Evolutionary conservation across 75 land plant species (phyloP).

Genomic region (Selaginella tamariscina): DNA sequence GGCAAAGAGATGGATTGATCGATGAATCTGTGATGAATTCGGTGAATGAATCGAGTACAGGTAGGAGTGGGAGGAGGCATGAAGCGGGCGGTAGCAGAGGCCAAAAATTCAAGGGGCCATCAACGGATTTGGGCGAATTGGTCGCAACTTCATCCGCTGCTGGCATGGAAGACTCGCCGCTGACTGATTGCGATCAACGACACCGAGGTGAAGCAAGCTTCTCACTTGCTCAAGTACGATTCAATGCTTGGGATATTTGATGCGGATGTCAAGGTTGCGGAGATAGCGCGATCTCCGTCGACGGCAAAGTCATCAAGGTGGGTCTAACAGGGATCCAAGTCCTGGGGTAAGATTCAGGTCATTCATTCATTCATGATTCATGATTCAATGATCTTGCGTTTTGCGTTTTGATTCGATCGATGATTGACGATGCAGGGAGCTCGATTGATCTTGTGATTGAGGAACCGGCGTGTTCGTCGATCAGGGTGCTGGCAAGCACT

Average conservation of each 20-base stretch:
- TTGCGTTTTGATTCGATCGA: neutral
- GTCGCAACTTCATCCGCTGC: constrained; percentile 93
- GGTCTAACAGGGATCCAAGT: constrained; percentile 82
- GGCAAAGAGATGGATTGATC: neutral
- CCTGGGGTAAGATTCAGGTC: constrained; percentile 39
- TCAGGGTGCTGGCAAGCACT: constrained; percentile 94
- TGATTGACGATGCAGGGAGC: constrained; percentile 34
- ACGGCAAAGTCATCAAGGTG: constrained; percentile 87
- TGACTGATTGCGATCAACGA: constrained; percentile 94
- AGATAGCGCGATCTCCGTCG: constrained; percentile 63
- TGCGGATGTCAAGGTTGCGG: constrained; percentile 82
- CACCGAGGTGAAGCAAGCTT: constrained; percentile 97
- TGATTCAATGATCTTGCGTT: neutral
- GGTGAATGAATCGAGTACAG: neutral
- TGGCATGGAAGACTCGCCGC: constrained; percentile 97
- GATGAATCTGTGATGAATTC: neutral
- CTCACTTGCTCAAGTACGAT: constrained; percentile 95
- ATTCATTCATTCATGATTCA: neutral
- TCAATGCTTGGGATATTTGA: constrained; percentile 96
- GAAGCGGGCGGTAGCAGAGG: constrained; percentile 50
- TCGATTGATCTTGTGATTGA: constrained; percentile 93
- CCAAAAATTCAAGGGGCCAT: constrained; percentile 96
- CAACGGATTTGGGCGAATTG: constrained; percentile 95
- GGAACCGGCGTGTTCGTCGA: constrained; percentile 98
- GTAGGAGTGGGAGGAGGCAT: constrained; percentile 14